Conservation (phyloP, 192 early-diverging fungal species). For the Obelidium mucronatum region DNA sequence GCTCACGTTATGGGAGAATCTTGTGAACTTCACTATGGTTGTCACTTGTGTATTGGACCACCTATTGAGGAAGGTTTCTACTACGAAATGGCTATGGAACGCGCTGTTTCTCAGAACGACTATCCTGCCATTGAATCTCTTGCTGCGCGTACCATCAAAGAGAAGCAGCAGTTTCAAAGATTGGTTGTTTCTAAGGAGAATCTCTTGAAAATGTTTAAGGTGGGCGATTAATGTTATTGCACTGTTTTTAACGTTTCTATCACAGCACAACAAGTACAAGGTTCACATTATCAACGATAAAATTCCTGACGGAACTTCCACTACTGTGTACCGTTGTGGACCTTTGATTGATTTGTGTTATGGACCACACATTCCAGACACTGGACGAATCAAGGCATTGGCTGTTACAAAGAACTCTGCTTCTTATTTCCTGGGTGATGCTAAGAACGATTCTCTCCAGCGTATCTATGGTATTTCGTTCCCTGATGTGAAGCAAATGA, state of each 20-base stretch:
- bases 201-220: conserved; percentile 94
- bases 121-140: conserved; percentile 88
- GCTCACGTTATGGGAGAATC: conserved; percentile 98
- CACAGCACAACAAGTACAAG: conserved; percentile 95
- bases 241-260: not conserved
- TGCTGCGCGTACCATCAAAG: conserved; percentile 87
- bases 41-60: conserved; percentile 96
- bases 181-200: conserved; percentile 87
- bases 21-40: conserved; percentile 96
- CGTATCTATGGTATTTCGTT: conserved; percentile 99
- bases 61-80: conserved; percentile 95
- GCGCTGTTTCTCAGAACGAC: conserved; percentile 81
- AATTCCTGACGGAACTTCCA: conserved; percentile 90
- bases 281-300: conserved; percentile 90
- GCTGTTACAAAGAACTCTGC: conserved; percentile 95
- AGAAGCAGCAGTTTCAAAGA: conserved; percentile 95
- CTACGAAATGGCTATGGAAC: conserved; percentile 93
- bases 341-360: conserved; percentile 96
- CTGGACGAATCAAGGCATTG: conserved; percentile 93
- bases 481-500: conserved; percentile 98
- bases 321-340: conserved; percentile 98
- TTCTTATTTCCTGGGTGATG: conserved; percentile 97
- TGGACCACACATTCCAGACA: conserved; percentile 96
- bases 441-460: conserved; percentile 97
- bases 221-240: conserved; percentile 1